Conservation (phyloP, 2,329 filamentous ascomycete species). For the Venturia pyrina region DNA sequence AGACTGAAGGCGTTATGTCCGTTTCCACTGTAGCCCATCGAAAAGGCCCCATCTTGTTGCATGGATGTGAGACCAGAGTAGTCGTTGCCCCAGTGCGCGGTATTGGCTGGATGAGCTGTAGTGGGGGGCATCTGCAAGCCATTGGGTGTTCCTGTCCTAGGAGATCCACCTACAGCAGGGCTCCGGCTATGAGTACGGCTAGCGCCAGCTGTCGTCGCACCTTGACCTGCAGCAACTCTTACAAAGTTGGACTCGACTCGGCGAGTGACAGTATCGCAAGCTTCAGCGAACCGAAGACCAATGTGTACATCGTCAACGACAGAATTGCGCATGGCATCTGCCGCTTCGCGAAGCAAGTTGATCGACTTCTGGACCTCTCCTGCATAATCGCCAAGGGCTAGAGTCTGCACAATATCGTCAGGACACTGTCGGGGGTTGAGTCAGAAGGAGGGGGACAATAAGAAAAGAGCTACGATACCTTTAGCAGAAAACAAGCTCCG, state of each 20-base stretch:
- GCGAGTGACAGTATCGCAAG: constrained; percentile 69
- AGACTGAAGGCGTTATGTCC: neutral
- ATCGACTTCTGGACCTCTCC: constrained; percentile 69
- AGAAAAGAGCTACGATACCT: constrained; percentile 30
- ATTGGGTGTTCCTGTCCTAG: neutral
- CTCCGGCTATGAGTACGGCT: neutral
- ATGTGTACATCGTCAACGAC: constrained; percentile 80
- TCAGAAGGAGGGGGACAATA: constrained; percentile 1
- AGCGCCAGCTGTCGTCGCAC: constrained; percentile 28
- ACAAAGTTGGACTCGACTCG: constrained; percentile 63
- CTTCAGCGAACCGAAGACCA: constrained; percentile 72
- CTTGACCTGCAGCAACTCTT: constrained; percentile 43
- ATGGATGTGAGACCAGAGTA: neutral
- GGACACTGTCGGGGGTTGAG: neutral
- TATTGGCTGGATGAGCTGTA: neutral
- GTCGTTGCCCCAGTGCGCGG: neutral
- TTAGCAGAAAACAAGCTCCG: constrained; percentile 75
- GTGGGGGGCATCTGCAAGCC: neutral
- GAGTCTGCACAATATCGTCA: constrained; percentile 39
- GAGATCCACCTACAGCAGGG: neutral
- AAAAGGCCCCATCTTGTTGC: neutral
- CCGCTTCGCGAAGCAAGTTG: constrained; percentile 62
- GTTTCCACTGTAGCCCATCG: neutral
- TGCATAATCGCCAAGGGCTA: constrained; percentile 69
- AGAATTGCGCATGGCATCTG: constrained; percentile 63